Evolutionary conservation across 2,329 filamentous ascomycete genomes (phyloP), one percentile per base, ranked within the genome.

Genomic region (Sporothrix phasma): DNA sequence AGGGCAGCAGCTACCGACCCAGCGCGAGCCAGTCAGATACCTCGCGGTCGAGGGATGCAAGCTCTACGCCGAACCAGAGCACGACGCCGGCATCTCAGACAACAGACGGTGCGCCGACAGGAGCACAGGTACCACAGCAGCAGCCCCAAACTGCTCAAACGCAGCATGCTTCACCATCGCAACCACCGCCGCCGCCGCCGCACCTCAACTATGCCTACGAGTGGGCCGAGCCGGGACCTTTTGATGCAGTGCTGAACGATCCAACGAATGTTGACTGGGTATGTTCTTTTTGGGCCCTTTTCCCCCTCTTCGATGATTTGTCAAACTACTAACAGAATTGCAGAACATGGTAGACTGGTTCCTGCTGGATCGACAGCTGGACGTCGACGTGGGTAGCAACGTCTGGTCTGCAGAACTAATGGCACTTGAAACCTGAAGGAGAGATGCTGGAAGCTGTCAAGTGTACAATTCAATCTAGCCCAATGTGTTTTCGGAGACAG

Each of bases 221-320:
- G 41, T 68, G 66, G 67, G 46, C 56, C 2, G 65, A 64, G 3
- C 61, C 66, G 1, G 64, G 64, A 1, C 65, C 68, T 0, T 69
- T 69, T 61, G 67, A 63, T 7, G 64, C 64, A 3, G 65, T 65
- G 11, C 64, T 69, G 15, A 61, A 53, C 22, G 63, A 68, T 19
- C 67, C 67, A 5, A 56, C 43, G 53, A 66, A 68, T 26, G 39
- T 69, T 0, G 68, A 69, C 59, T 70, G 68, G 69, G 68, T 68
- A 37, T n/a, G 68, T 63, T 6, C 2, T 24, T 24, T 8, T 1
- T 3, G 11, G 19, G 1, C 1, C 49, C 10, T 39, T 11, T n/a
- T 54, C 1, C 19, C 31, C 41, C 24, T 17, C 7, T 51, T 34
- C 4, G 29, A 62, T 5, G 29, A 5, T 41, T 43, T 11, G 5